These are phyloP conservation scores for Hemerocallis citrina DNA, from an alignment of 106 monocot species.

Conservation along the genomic window DNA sequence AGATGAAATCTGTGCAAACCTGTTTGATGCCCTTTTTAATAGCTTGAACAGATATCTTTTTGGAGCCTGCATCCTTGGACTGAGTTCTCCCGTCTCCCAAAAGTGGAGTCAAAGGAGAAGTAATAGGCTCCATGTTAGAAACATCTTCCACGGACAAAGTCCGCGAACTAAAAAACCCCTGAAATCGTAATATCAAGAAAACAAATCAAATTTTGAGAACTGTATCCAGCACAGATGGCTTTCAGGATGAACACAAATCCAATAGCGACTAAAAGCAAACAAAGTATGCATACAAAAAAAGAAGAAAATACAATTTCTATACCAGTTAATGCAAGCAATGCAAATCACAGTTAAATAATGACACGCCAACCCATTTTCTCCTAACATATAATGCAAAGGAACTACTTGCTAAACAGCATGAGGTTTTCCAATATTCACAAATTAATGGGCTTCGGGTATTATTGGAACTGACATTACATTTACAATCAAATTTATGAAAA, in stretches of 20 bases:
- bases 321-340: background rate
- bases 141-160: slow-evolving; percentile 24
- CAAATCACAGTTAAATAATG: background rate
- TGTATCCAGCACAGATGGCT: background rate
- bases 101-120: slow-evolving; percentile 45
- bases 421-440: background rate
- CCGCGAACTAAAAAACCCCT: slow-evolving; percentile 35
- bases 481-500: no score
- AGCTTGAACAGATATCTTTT: slow-evolving; percentile 36
- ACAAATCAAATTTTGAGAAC: background rate
- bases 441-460: no score
- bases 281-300: background rate
- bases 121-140: slow-evolving; percentile 37
- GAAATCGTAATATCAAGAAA: background rate
- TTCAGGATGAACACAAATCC: background rate
- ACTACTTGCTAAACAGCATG: background rate
- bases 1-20: slow-evolving; percentile 13
- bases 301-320: background rate
- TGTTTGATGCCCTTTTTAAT: slow-evolving; percentile 64
- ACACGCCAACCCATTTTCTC: background rate
- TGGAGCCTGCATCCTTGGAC: slow-evolving; percentile 19
- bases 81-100: slow-evolving; percentile 24
- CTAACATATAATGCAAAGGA: no score
- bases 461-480: no score
- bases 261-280: background rate